Base-by-base conservation (phyloP, 2,329 filamentous ascomycete species). In the Botrytis byssoidea region DNA sequence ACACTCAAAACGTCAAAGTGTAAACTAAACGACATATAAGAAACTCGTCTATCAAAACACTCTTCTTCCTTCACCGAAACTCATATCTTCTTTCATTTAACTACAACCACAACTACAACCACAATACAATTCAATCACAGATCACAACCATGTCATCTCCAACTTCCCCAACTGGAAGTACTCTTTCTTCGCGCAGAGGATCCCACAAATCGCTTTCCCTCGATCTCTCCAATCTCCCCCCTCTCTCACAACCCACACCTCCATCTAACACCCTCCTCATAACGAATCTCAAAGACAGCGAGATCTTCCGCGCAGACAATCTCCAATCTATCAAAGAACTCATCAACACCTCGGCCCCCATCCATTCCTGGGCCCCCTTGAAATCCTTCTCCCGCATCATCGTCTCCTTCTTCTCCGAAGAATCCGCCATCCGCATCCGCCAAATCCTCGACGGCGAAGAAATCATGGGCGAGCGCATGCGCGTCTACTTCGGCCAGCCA, bases 201-300 rank as follows among this genome's bases (percentile, higher is more conserved):
- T 77, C 78, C 60, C 73, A 76, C 42, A 83, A 87, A 78, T 88
- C 94, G 73, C 77, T 80, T 75, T 91, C 89, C 35, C 87, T 96
- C 79, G 93, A 95, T 81, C 88, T 95, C 64, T 92, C 91, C 75
- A 88, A 86, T 80, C 84, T 95, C 60, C 92, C 93, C 68, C 88
- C 91, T 51, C 86, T 93, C 72, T 85, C 86, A 60, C 88, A 89
- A 80, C 92, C 93, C n/a, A 90, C 92, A 40, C 89, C 91, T 72
- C 91, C 92, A 9, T 92, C 91, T 77, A 96, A 96, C 85, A 96
- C 93, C 0, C 90, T 96, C 73, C 89, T 96, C 80, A 91, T 96
- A 81, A 96, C 93, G 79, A 94, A 94, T 84, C 89, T 96, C 74
- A 85, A 90, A 80, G 89, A 93, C 77, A 84, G 86, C 74, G 90